Base-by-base conservation (phyloP, 352 stramenopile genomes). In the Pythium dissimile region DNA sequence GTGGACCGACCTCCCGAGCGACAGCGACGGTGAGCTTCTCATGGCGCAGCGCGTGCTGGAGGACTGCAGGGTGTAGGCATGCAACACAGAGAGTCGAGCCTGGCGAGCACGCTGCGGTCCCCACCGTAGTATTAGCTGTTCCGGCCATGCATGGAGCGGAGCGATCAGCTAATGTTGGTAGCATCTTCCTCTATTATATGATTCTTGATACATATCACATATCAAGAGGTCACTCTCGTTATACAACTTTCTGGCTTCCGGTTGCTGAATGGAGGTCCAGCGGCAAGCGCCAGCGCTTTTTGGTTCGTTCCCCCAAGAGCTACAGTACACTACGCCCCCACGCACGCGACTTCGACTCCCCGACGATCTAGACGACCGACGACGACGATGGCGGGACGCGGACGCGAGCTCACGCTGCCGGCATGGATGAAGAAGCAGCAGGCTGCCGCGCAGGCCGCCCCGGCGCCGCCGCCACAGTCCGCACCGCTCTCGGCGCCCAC, bases 341-440 rank as follows among this genome's bases (percentile, higher is more conserved):
- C 20, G n/a, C 16, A 48, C 44, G 30, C 30, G 8, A 31, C 16
- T 4, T 52, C 31, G 21, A 54, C 24, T 16, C 28, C n/a, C n/a
- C n/a, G n/a, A n/a, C n/a, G n/a, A n/a, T n/a, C n/a, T n/a, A n/a
- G n/a, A n/a, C n/a, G n/a, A n/a, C n/a, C n/a, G n/a, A n/a, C n/a
- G n/a, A n/a, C n/a, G n/a, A 74, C 24, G 11, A 90, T 91, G 80
- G 80, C 78, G n/a, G 86, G 84, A 20, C 78, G 86, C 38, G 86
- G 86, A 71, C 80, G 84, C 26, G 82, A 88, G 57, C 77, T 95
- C 60, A 92, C 82, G 68, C 72, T 95, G 46, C 86, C 86, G 20
- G 86, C 86, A 62, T 95, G 86, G 86, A 93, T 95, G 84, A 92
- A 86, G 65, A 89, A 93, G 66, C 77, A 88, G 61, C 77, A 92